Base-by-base conservation (phyloP, 495 filamentous ascomycete genomes). In the Neurospora discreta region DNA sequence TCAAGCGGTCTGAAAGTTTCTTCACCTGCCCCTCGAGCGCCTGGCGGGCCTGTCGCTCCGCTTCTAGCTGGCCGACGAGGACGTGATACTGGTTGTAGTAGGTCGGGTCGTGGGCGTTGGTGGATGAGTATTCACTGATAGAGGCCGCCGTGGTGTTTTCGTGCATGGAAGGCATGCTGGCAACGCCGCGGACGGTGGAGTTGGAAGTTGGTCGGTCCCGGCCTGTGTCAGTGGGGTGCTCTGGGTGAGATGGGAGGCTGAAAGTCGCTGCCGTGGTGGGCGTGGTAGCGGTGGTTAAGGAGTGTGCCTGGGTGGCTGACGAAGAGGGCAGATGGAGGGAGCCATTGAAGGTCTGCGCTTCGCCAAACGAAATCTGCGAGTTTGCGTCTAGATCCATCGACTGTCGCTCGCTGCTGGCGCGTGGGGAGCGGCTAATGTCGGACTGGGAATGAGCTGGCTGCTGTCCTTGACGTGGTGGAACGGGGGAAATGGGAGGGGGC, bases 1-100 rank as follows among this genome's bases (percentile, higher is more conserved):
- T 80, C 38, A 87, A 70, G 36, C 79, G 80, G 18, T 84, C 81
- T 43, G 80, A 81, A 1, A 88, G 78, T 71, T 79, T 82, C 69
- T 78, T 82, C 26, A 88, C 86, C 68, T 85, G 78, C 1, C 78
- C 78, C 74, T 88, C 86, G n/a, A 88, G 81, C 6, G 79, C 79
- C 23, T 81, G 82, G 2, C 86, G 83, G 10, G 84, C 83, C 5
- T 82, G 79, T 69, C 84, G 83, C 73, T 88, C 86, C 20, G 77
- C 72, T 33, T 85, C 83, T 20, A 88, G 82, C 60, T 86, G 78
- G n/a, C 81, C 75, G 36, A 80, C 75, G 10, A 85, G 76, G 5
- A 75, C 72, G 1, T 77, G 79, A 69, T 82, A 80, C 52, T 85
- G 77, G 20, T 84, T 82, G 1, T 69, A 46, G 42, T 78, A 78